phyloP scores from a whole-genome alignment of 23 red algal species.

The Chondrus crispus region DNA sequence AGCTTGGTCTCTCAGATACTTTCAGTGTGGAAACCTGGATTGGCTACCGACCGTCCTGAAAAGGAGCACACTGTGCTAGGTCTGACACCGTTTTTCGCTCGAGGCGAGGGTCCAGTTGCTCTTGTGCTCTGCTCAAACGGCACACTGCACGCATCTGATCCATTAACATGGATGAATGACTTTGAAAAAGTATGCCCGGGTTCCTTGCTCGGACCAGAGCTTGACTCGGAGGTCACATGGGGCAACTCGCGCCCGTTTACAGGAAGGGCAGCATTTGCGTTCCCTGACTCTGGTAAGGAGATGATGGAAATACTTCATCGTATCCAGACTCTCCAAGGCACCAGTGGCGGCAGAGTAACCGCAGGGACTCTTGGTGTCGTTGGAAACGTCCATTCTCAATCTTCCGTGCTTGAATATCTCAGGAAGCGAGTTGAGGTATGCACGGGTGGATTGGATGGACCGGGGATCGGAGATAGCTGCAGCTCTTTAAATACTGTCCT shows the following conservation, averaged over 20 bases:
- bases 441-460: background rate
- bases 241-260: background rate
- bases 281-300: constrained; percentile 1
- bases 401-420: constrained; percentile 11
- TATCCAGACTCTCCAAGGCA: background rate
- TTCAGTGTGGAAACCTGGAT: background rate
- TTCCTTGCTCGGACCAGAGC: background rate
- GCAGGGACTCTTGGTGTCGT: constrained; percentile 41
- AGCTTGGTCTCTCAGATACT: constrained; percentile 6
- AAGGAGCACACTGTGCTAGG: background rate
- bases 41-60: background rate
- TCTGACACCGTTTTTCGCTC: constrained; percentile 15
- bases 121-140: constrained; percentile 17
- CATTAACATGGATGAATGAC: constrained; percentile 34
- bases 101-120: constrained; percentile 40
- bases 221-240: background rate
- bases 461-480: constrained; percentile 35
- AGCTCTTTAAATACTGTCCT: constrained; percentile 11
- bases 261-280: background rate
- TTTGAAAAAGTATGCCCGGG: background rate
- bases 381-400: background rate
- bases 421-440: constrained; percentile 10
- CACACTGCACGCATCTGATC: constrained; percentile 31
- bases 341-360: background rate
- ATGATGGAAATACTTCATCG: background rate